phyloP scores from a whole-genome alignment of 140 eudicot genomes.

The Erigeron philadelphicus region DNA sequence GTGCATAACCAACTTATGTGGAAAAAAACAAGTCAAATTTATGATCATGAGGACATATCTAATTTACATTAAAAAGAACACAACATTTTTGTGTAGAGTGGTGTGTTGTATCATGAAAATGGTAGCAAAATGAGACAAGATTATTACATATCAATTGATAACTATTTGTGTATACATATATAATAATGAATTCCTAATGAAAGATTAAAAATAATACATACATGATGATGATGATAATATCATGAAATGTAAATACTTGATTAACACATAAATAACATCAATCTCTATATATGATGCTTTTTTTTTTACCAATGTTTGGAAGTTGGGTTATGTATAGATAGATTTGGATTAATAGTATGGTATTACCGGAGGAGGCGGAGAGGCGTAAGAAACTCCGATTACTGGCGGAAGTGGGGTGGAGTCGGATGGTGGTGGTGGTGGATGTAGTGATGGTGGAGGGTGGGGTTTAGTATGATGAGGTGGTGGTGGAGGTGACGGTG shows the following conservation, averaged over 20 bases:
- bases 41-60: not conserved
- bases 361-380: constrained; percentile 84
- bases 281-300: constrained; percentile 3
- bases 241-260: constrained; percentile 23
- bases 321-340: constrained; percentile 21
- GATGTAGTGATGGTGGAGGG: constrained; percentile 21
- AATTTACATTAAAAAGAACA: not conserved
- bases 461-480: constrained; percentile 24
- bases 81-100: no score
- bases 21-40: no score
- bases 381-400: constrained; percentile 67
- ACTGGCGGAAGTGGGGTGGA: constrained; percentile 71
- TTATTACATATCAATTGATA: constrained; percentile 19
- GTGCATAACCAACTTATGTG: no score
- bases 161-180: constrained; percentile 24
- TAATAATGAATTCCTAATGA: constrained; percentile 25
- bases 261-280: constrained; percentile 26
- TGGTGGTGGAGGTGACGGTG: constrained; percentile 38
- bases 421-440: constrained; percentile 27
- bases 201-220: constrained; percentile 4
- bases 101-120: not conserved
- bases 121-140: not conserved
- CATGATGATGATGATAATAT: constrained; percentile 17
- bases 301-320: constrained; percentile 13
- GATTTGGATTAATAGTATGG: constrained; percentile 53